Conservation (phyloP, 192 early-diverging fungal species). For the Podila clonocystis region DNA sequence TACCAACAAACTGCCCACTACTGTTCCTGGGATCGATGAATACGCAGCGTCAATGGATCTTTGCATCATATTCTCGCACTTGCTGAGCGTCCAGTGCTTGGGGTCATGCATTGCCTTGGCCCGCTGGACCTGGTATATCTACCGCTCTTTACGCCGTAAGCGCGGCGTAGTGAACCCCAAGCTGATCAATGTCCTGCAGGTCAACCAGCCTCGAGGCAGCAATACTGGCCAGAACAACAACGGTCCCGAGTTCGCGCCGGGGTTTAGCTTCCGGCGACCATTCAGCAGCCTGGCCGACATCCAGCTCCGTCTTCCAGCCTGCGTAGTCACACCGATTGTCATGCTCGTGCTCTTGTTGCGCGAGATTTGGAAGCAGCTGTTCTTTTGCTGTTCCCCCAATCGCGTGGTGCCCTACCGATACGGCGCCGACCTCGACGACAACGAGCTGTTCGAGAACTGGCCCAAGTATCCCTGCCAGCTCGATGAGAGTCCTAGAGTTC, state of each 20-base stretch:
- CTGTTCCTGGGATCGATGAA: background rate
- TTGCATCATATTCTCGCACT: slow-evolving; percentile 19
- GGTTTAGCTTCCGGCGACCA: slow-evolving; percentile 8
- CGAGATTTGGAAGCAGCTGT: background rate
- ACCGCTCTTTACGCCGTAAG: slow-evolving; percentile 13
- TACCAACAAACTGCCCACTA: background rate
- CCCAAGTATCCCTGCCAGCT: background rate
- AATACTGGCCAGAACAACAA: background rate
- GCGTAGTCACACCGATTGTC: background rate
- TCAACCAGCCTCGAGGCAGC: background rate
- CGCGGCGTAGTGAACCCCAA: slow-evolving; percentile 9
- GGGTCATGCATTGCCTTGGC: slow-evolving; percentile 9
- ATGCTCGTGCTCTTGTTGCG: slow-evolving; percentile 2
- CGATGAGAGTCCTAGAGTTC: too few relatives aligned
- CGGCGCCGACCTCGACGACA: background rate
- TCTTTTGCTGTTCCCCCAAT: background rate
- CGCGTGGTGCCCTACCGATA: too few relatives aligned
- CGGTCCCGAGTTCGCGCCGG: background rate
- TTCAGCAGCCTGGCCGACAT: slow-evolving; percentile 4
- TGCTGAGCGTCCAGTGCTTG: slow-evolving; percentile 14
- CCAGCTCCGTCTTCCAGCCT: slow-evolving; percentile 1
- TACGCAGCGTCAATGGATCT: background rate
- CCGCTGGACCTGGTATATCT: slow-evolving; percentile 18
- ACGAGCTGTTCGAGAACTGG: background rate
- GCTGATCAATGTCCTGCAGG: background rate